Evolutionary conservation across 2,329 filamentous ascomycete species (phyloP).

Genomic region (Scopulariopsis brevicaulis): DNA sequence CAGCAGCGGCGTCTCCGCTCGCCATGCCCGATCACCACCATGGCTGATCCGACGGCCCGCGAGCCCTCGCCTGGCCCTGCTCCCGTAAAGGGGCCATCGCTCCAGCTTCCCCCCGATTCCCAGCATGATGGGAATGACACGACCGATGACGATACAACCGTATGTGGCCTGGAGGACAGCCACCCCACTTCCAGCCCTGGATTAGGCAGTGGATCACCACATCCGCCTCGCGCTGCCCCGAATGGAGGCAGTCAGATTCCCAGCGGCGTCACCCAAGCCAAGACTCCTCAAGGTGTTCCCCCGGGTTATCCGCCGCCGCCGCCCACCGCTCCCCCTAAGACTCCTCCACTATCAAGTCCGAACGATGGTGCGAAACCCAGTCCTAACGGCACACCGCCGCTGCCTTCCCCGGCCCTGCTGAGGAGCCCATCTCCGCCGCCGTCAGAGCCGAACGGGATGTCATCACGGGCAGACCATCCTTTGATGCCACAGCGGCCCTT

Average conservation of each 20-base stretch:
- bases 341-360: neutral
- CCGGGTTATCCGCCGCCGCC: neutral
- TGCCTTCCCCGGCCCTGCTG: neutral
- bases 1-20: neutral
- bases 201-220: neutral
- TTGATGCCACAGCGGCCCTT: neutral
- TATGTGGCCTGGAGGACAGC: constrained; percentile 1
- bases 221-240: neutral
- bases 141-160: neutral
- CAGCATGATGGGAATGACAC: neutral
- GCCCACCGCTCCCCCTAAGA: neutral
- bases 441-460: neutral
- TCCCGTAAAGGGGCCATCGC: neutral
- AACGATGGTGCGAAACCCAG: neutral
- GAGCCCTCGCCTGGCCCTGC: neutral
- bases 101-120: neutral
- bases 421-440: neutral
- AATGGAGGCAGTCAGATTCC: neutral
- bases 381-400: neutral
- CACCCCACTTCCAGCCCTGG: neutral
- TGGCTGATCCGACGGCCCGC: neutral
- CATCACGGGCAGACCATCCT: neutral
- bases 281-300: neutral
- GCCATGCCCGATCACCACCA: neutral
- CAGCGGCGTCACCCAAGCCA: neutral